Base-by-base conservation (phyloP, 2,329 filamentous ascomycete genomes). In the Albifimbria verrucaria region DNA sequence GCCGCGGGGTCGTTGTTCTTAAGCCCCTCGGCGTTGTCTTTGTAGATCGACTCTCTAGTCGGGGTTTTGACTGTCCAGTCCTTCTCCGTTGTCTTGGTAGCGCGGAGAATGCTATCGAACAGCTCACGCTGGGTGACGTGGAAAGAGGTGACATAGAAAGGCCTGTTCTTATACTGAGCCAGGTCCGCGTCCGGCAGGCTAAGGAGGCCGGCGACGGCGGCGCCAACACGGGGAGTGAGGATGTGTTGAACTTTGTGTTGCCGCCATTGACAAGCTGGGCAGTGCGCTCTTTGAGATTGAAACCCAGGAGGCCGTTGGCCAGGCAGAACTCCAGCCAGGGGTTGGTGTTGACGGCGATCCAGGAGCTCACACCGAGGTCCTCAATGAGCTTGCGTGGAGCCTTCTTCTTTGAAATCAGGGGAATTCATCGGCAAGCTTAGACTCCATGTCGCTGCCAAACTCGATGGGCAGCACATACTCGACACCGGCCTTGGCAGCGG, bases 121-220 rank as follows among this genome's bases (percentile, higher is more conserved):
- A 89, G 88, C 18, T 89, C 85, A 12, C 75, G 74, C 65, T 89
- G 87, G 49, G 69, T 82, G 52, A 86, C 56, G 5, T 70, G 65
- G 70, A 87, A 89, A 50, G 79, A 83, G 15, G 72, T 73, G 20
- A 86, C 59, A 57, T 75, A 81, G 6, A 85, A 59, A 1, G 61
- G 48, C 9, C 53, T 57, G 51, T 75, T 72, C 50, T 57, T 62
- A 50, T 62, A 57, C 44, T 50, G 32, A 2, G 60, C 56, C 2
- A 71, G 59, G 15, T 64, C 64, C 11, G 54, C 59, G 20, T 70
- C 65, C 0, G 69, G 68, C 25, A 72, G 64, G 36, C 65, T 62
- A 12, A 75, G 57, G 3, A 69, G 56, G 26, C 60, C 63, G 7
- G 70, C 69, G 7, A 70, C 57, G n/a, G 69, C 59, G 26, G 65